Conservation (phyloP, 331 rosid genomes). For the Malus hybrid region DNA sequence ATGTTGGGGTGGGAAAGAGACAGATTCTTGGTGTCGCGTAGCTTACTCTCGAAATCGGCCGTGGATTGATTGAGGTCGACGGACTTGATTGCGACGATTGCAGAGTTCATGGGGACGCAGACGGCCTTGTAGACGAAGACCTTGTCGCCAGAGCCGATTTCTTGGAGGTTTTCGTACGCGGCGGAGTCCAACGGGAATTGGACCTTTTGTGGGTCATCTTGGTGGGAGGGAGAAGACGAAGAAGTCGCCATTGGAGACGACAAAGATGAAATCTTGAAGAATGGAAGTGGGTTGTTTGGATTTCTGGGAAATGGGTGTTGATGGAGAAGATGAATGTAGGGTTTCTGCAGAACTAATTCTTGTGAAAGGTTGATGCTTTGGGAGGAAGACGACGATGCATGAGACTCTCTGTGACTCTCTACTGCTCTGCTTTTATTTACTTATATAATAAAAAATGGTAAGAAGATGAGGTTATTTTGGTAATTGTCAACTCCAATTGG, state of each 20-base stretch:
- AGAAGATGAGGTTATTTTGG: no score
- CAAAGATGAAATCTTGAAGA: not conserved
- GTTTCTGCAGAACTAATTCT: no score
- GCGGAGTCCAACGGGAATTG: slow-evolving; percentile 22
- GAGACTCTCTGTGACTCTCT: slow-evolving; percentile 3
- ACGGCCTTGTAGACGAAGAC: no score
- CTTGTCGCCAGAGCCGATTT: no score
- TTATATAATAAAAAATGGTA: no score
- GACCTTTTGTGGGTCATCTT: not conserved
- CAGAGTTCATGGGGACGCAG: no score
- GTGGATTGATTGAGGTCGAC: slow-evolving; percentile 48
- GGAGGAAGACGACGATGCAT: slow-evolving; percentile 11
- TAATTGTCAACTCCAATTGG: no score
- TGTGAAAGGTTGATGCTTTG: no score
- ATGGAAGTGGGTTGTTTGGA: no score
- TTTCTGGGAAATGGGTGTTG: no score
- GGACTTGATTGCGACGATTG: not conserved
- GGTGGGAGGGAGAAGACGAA: not conserved
- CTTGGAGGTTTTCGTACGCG: no score
- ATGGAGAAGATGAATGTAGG: no score
- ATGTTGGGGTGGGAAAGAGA: slow-evolving; percentile 65
- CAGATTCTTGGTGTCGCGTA: slow-evolving; percentile 41
- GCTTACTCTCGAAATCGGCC: slow-evolving; percentile 32
- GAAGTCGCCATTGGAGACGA: slow-evolving; percentile 19
- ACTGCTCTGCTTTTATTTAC: not conserved